Evolutionary conservation across 352 stramenopile genomes (phyloP), one percentile per base, ranked within the genome.

Genomic region (Globisporangium orthogonon): DNA sequence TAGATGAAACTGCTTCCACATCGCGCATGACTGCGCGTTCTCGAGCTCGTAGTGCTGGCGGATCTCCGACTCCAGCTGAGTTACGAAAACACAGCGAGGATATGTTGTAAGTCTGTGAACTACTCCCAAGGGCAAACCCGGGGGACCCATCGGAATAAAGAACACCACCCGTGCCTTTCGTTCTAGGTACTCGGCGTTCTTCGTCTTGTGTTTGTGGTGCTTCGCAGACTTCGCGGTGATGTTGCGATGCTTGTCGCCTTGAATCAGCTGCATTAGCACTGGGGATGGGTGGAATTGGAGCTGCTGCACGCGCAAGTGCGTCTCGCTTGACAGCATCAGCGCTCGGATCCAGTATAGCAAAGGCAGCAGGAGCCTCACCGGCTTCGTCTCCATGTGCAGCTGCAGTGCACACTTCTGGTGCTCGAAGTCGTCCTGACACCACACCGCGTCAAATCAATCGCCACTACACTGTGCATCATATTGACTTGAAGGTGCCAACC

Each of bases 41-140:
- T 78, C 66, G 4, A 78, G 54, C 49, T 89, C 74, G 39, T 78
- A 85, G 35, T 85, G 74, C 49, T 87, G 71, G 3, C 71, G 65
- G 39, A 86, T 70, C 53, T 85, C 75, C 9, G 74, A 76, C 53
- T 84, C 73, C 50, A 86, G 61, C 79, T 87, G 41, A 17, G 37
- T 17, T 3, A 13, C 11, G 23, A 23, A 23, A 43, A 17, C 33
- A 37, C 6, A 37, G 33, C 5, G 33, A 9, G 33, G 33, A 37
- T 37, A 37, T 37, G 33, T 37, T 11, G 33, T 37, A 37, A 37
- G 33, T 5, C 10, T 37, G 33, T 9, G 6, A 37, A 9, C 33
- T 9, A 37, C 33, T 37, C 6, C 55, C 2, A 45, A 17, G 9
- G 4, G 10, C 10, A 43, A 23, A 23, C 10, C 39, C 14, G 14